These are phyloP conservation scores for Pythium phragmitis DNA, from an alignment of 352 stramenopile species.

Conservation along the genomic window DNA sequence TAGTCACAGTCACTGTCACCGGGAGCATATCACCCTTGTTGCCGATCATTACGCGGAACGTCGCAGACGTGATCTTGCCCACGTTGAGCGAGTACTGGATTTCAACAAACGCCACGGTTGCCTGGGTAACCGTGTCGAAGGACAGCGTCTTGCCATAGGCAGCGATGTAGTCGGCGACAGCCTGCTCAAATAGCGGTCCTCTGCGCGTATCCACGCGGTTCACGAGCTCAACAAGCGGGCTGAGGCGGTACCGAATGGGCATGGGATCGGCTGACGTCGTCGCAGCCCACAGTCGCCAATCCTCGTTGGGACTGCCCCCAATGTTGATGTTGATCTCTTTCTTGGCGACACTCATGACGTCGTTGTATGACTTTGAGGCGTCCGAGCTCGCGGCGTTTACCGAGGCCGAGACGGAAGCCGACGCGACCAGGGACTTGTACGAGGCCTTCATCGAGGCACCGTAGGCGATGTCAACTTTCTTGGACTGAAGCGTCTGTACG, in stretches of 20 bases:
- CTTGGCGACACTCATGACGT: constrained; percentile 32
- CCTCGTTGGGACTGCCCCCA: constrained; percentile 30
- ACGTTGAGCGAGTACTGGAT: constrained; percentile 33
- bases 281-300: constrained; percentile 32
- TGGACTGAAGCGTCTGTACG: constrained; percentile 26
- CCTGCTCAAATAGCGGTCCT: constrained; percentile 23
- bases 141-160: constrained; percentile 30
- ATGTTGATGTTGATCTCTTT: constrained; percentile 39
- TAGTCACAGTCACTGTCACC: constrained; percentile 13
- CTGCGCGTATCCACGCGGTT: constrained; percentile 23
- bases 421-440: constrained; percentile 25
- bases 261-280: constrained; percentile 27
- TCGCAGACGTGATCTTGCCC: constrained; percentile 28
- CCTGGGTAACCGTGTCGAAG: constrained; percentile 21
- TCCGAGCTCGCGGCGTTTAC: constrained; percentile 21
- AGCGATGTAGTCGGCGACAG: constrained; percentile 30
- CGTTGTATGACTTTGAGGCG: constrained; percentile 18
- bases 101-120: constrained; percentile 23
- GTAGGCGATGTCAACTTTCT: constrained; percentile 33
- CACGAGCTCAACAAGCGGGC: constrained; percentile 28
- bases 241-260: constrained; percentile 29
- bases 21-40: constrained; percentile 32
- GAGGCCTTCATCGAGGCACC: constrained; percentile 36
- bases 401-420: constrained; percentile 23
- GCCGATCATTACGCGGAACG: constrained; percentile 34